Percentiles rank a stretch among this genome's conserved stretches.
Evolutionary conservation across 805 yeast species (phyloP).

Genomic region (Yarrowia sp.): DNA sequence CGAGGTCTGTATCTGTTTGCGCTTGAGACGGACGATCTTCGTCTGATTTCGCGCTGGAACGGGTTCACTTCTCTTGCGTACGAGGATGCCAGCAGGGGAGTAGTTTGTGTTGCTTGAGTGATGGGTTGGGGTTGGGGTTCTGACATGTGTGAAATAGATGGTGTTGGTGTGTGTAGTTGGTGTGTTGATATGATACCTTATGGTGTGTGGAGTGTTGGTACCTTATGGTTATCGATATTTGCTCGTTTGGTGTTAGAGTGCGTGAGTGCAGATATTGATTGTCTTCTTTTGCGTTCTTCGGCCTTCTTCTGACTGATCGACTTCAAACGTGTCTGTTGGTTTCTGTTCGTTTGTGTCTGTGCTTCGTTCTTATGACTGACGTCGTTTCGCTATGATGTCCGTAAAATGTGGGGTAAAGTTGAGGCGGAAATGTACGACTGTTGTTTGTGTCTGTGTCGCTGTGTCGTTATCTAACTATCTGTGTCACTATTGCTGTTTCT

Average conservation of each 20-base stretch:
- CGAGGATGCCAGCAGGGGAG: conserved; percentile 3
- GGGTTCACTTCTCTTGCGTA: conserved; percentile 21
- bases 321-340: too few species aligned
- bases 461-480: neutral
- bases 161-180: neutral
- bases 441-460: neutral
- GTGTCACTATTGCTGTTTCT: too few species aligned
- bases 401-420: neutral
- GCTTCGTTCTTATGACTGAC: neutral
- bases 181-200: too few species aligned
- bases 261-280: neutral
- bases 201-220: too few species aligned
- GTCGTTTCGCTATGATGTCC: too few species aligned
- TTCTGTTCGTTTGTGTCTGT: neutral
- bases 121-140: conserved; percentile 20
- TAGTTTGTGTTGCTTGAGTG: conserved; percentile 7
- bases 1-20: conserved; percentile 9
- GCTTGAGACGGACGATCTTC: conserved; percentile 15
- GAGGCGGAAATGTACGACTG: too few species aligned
- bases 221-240: too few species aligned
- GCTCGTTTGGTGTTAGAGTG: neutral
- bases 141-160: neutral
- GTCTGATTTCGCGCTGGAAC: conserved; percentile 21
- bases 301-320: too few species aligned
- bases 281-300: too few species aligned